Conservation (phyloP, 495 filamentous ascomycete species). For the Talaromyces wortmannii region DNA sequence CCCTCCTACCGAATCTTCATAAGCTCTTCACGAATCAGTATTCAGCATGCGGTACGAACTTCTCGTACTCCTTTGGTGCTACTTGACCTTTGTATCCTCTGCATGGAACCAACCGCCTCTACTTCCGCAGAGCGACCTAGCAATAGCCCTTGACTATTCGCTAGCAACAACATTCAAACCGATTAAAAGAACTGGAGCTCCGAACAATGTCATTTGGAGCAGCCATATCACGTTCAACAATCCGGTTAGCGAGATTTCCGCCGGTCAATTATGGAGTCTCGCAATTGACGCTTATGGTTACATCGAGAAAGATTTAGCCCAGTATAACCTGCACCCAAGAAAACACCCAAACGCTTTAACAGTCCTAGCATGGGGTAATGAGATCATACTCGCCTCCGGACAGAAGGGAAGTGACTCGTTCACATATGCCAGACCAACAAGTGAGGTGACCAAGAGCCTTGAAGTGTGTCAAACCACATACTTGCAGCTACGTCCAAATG, state of each 20-base stretch:
- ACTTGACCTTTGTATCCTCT: neutral
- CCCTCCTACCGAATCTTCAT: neutral
- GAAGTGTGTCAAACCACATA: constrained; percentile 4
- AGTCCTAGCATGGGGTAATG: constrained; percentile 8
- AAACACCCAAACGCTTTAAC: constrained; percentile 2
- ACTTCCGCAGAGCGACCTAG: neutral
- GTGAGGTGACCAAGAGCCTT: constrained; percentile 1
- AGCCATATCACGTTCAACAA: constrained; percentile 7
- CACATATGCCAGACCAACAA: neutral
- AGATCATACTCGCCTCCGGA: constrained; percentile 8
- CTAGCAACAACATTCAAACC: neutral
- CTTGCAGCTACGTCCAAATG: neutral
- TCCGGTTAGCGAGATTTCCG: constrained; percentile 1
- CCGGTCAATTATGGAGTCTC: constrained; percentile 8
- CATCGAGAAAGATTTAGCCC: neutral
- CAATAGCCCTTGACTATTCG: neutral
- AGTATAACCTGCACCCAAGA: constrained; percentile 2
- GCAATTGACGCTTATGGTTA: constrained; percentile 4
- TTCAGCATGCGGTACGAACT: neutral
- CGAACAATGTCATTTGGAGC: neutral
- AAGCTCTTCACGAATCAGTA: neutral
- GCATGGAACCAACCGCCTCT: neutral
- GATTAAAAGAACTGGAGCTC: neutral
- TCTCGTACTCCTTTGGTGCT: neutral
- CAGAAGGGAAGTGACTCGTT: constrained; percentile 6